Evolutionary conservation across 2,329 filamentous ascomycete species (phyloP).

Genomic region (Coleophoma crateriformis): DNA sequence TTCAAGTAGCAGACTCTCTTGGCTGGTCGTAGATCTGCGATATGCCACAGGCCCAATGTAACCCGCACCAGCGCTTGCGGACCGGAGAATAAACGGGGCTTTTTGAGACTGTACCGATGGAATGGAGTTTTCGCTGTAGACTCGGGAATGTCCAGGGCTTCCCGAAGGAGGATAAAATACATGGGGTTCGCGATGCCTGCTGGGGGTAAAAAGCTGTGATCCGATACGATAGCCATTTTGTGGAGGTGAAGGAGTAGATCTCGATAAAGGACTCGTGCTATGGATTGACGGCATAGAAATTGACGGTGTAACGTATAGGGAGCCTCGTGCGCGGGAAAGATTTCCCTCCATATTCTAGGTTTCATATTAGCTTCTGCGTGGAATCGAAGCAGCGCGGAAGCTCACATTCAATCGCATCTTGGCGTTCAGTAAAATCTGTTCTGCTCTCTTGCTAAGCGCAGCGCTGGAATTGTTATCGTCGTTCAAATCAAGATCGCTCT

Average conservation of each 20-base stretch:
- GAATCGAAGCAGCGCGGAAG: slow-evolving; percentile 6
- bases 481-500: slow-evolving; percentile 32
- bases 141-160: slow-evolving; percentile 48
- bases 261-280: slow-evolving; percentile 29
- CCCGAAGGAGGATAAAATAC: slow-evolving; percentile 20
- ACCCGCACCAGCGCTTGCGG: slow-evolving; percentile 59
- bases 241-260: slow-evolving; percentile 24
- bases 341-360: slow-evolving; percentile 88
- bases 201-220: slow-evolving; percentile 12
- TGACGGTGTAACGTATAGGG: slow-evolving; percentile 49
- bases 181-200: slow-evolving; percentile 19
- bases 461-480: slow-evolving; percentile 66
- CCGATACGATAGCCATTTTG: slow-evolving; percentile 12
- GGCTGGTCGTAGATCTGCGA: neutral
- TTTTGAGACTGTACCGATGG: slow-evolving; percentile 34
- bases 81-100: slow-evolving; percentile 45
- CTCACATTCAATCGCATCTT: slow-evolving; percentile 83
- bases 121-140: slow-evolving; percentile 56
- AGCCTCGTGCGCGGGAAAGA: slow-evolving; percentile 69
- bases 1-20: neutral
- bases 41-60: slow-evolving; percentile 24
- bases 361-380: neutral
- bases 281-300: slow-evolving; percentile 39
- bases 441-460: slow-evolving; percentile 74
- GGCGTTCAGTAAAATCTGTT: slow-evolving; percentile 87